phyloP scores from a whole-genome alignment of 2,329 filamentous ascomycete genomes.

The Dactylellina parvicollis region DNA sequence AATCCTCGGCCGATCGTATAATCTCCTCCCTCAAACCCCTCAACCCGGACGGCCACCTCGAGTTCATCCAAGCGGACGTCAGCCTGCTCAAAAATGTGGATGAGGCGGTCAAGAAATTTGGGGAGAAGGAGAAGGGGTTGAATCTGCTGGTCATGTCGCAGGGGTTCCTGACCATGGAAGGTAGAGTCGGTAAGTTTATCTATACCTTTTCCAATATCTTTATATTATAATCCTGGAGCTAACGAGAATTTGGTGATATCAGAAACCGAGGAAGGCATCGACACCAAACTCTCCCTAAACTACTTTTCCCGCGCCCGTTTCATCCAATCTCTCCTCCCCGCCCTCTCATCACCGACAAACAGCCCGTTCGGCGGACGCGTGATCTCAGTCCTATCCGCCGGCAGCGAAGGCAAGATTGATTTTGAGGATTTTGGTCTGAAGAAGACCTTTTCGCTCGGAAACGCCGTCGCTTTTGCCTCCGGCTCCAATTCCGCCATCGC shows the following conservation, averaged over 20 bases:
- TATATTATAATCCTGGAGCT: too few relatives aligned
- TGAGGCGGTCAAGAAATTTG: slow-evolving; percentile 64
- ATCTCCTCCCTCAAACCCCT: slow-evolving; percentile 62
- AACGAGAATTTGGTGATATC: not conserved
- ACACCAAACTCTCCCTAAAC: slow-evolving; percentile 64
- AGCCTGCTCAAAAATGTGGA: slow-evolving; percentile 67
- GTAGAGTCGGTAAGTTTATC: slow-evolving; percentile 56
- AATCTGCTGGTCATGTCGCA: slow-evolving; percentile 65
- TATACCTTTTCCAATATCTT: too few relatives aligned
- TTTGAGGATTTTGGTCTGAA: slow-evolving; percentile 63
- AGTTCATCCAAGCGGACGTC: slow-evolving; percentile 66
- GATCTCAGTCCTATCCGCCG: slow-evolving; percentile 62
- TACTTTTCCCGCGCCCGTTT: slow-evolving; percentile 65
- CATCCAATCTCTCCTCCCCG: slow-evolving; percentile 62
- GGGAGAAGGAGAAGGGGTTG: slow-evolving; percentile 62
- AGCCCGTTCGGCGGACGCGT: slow-evolving; percentile 60
- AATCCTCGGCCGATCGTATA: slow-evolving; percentile 61
- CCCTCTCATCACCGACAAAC: slow-evolving; percentile 57
- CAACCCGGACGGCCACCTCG: slow-evolving; percentile 64
- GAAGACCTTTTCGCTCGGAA: slow-evolving; percentile 59
- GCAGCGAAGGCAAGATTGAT: slow-evolving; percentile 60
- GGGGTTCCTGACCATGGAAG: slow-evolving; percentile 61
- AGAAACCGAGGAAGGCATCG: slow-evolving; percentile 64
- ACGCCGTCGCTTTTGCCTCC: slow-evolving; percentile 61
- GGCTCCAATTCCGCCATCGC: slow-evolving; percentile 62